Evolutionary conservation across 179 eudicot genomes (phyloP), one percentile per base, ranked within the genome.

Genomic region (Corrigiola litoralis): DNA sequence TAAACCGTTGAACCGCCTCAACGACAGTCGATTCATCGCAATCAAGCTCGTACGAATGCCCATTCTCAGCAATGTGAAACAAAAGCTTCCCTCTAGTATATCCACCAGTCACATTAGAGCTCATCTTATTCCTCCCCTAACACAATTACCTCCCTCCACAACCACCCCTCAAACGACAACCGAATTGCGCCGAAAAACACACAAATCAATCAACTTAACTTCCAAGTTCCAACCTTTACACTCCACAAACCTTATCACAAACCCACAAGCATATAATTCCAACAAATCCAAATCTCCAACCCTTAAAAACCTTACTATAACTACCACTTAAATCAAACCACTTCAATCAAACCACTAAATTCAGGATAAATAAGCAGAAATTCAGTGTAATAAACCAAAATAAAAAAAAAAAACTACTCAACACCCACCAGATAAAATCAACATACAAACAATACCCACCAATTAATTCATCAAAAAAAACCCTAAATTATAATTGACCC

Each of bases 1-100:
- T 32, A 55, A 45, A 82, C 45, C 70, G 65, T 77, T 88, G 96
- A 50, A 94, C 81, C 2, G 77, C 75, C 81, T 94, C 88, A 40
- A 94, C 97, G 27, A 74, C 72, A 40, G 88, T 82, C 29, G 76
- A 80, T 42, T 79, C 96, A 68, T 90, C 88, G 34, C 97, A 94
- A 50, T 83, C 88, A 18, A 94, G 73, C 57, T 86, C 83, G 75
- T 72, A 79, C 0, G 99, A 86, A 65, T 85, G 91, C 29, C 97
- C 97, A 76, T 94, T 91, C 72, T 94, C 97, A 1, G 97, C 99
- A 51, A 88, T 70, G 69, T 83, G 97, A 64, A 95, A 85, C 72
- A 82, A 57, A 38, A 95, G 83, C 87, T 84, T 86, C 9, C 95
- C 95, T 73, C 70, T 71, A 7, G 68, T 62, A 3, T 62, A 79